Conservation (phyloP, 805 yeast species). For the Saccharomycopsis sp. region DNA sequence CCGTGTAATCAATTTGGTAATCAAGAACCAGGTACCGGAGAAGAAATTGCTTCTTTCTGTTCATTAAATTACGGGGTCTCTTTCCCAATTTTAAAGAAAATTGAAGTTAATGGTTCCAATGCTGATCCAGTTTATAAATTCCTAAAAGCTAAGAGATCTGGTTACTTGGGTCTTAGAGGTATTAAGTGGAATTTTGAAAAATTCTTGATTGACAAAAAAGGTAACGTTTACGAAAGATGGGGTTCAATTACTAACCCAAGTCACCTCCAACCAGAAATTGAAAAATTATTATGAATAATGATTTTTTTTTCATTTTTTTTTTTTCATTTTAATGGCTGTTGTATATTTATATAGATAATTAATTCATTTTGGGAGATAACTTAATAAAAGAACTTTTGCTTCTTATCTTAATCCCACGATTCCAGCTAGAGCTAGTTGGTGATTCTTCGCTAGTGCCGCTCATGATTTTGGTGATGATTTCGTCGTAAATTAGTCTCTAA, state of each 20-base stretch:
- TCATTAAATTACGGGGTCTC: slow-evolving; percentile 78
- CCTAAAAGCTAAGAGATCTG: slow-evolving; percentile 59
- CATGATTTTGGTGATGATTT: no score
- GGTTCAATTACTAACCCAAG: slow-evolving; percentile 65
- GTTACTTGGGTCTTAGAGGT: slow-evolving; percentile 58
- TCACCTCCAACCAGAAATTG: slow-evolving; percentile 50
- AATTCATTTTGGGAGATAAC: not conserved
- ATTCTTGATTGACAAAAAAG: slow-evolving; percentile 46
- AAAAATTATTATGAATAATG: slow-evolving; percentile 37
- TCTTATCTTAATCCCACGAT: no score
- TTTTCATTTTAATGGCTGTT: not conserved
- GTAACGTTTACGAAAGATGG: slow-evolving; percentile 50
- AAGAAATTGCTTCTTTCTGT: slow-evolving; percentile 73
- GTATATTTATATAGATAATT: not conserved
- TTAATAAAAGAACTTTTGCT: no score
- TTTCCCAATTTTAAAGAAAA: slow-evolving; percentile 81
- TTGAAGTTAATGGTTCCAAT: slow-evolving; percentile 81
- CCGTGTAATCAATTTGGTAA: slow-evolving; percentile 87
- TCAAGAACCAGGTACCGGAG: slow-evolving; percentile 67
- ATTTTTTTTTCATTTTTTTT: not conserved
- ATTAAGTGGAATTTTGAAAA: slow-evolving; percentile 80
- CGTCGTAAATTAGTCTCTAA: no score
- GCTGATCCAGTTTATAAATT: slow-evolving; percentile 76
- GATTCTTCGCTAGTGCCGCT: no score
- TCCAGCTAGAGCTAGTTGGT: no score